Conservation (phyloP, 1,284 basidiomycete genomes). For the Pulchroboletus neoregius region DNA sequence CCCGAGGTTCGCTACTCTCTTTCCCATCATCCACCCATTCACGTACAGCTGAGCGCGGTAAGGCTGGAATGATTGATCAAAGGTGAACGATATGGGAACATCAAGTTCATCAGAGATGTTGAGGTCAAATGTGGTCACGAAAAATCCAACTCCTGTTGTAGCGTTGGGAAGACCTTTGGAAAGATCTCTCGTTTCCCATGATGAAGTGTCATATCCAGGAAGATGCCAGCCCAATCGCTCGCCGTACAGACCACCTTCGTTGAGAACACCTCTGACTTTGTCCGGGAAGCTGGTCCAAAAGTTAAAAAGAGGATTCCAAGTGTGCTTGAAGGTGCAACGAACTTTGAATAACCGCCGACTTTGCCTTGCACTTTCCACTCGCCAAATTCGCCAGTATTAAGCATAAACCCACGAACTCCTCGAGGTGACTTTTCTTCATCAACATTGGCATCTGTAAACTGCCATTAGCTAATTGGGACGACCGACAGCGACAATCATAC, state of each 20-base stretch:
- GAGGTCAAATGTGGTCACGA: constrained; percentile 67
- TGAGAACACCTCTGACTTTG: constrained; percentile 63
- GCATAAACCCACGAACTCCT: constrained; percentile 70
- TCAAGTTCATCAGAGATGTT: constrained; percentile 57
- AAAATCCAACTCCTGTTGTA: constrained; percentile 71
- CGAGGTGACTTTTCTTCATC: constrained; percentile 61
- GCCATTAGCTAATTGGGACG: constrained; percentile 15
- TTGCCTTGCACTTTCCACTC: constrained; percentile 83
- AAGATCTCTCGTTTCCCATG: constrained; percentile 54
- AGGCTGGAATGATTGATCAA: constrained; percentile 54
- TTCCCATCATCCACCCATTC: constrained; percentile 87
- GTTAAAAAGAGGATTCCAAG: constrained; percentile 2
- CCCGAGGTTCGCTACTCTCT: constrained; percentile 69
- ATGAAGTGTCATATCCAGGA: constrained; percentile 62
- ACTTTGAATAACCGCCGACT: constrained; percentile 70
- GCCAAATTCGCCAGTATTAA: constrained; percentile 56
- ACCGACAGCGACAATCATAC: constrained; percentile 31
- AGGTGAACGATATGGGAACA: constrained; percentile 64
- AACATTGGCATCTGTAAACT: constrained; percentile 16
- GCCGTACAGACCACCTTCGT: constrained; percentile 77
- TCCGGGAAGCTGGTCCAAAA: constrained; percentile 52
- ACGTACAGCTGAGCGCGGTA: constrained; percentile 73
- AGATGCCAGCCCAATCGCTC: constrained; percentile 82
- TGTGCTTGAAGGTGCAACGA: constrained; percentile 20
- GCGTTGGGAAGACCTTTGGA: constrained; percentile 52